Percentiles rank a stretch among this genome's conserved stretches.
Evolutionary conservation across 176 grass and related monocot genomes (phyloP).

Genomic region (Cocos nucifera): DNA sequence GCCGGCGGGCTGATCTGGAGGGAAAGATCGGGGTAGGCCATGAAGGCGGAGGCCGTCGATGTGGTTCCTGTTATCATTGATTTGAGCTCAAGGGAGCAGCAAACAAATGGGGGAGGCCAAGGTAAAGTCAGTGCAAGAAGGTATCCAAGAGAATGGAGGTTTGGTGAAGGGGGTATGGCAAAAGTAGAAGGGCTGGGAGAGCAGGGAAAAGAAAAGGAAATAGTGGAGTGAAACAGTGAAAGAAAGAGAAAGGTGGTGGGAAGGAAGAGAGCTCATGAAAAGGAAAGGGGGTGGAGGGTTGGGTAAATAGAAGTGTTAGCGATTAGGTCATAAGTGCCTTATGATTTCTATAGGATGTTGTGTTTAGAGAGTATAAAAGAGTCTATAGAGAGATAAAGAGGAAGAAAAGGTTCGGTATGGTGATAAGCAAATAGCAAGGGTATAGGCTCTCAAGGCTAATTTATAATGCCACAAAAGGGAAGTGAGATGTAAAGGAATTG

Average conservation of each 20-base stretch:
- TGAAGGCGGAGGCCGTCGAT: slow-evolving; percentile 23
- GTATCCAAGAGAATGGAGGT: slow-evolving; percentile 6
- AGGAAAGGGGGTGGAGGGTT: slow-evolving; percentile 19
- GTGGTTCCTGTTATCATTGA: background rate
- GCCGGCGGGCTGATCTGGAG: slow-evolving; percentile 65
- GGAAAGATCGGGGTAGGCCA: slow-evolving; percentile 58
- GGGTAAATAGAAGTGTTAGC: slow-evolving; percentile 31
- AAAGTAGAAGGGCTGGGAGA: slow-evolving; percentile 24
- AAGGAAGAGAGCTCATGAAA: slow-evolving; percentile 26
- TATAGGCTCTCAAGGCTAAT: slow-evolving; percentile 22
- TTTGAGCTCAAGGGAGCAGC: background rate
- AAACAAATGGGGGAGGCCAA: slow-evolving; percentile 23
- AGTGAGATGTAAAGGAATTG: slow-evolving; percentile 16
- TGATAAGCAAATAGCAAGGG: background rate
- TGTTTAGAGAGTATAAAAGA: slow-evolving; percentile 25
- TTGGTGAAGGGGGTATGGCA: slow-evolving; percentile 16
- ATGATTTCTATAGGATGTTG: slow-evolving; percentile 62
- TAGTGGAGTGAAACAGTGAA: slow-evolving; percentile 15
- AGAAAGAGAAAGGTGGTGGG: slow-evolving; percentile 33
- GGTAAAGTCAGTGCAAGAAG: background rate
- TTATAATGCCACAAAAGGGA: slow-evolving; percentile 9
- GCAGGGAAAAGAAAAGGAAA: slow-evolving; percentile 24
- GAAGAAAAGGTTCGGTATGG: background rate
- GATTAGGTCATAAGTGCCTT: slow-evolving; percentile 98
- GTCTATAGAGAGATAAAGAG: background rate